Base-by-base conservation (phyloP, 768 basidiomycete genomes). In the Phlegmacium glaucopus region DNA sequence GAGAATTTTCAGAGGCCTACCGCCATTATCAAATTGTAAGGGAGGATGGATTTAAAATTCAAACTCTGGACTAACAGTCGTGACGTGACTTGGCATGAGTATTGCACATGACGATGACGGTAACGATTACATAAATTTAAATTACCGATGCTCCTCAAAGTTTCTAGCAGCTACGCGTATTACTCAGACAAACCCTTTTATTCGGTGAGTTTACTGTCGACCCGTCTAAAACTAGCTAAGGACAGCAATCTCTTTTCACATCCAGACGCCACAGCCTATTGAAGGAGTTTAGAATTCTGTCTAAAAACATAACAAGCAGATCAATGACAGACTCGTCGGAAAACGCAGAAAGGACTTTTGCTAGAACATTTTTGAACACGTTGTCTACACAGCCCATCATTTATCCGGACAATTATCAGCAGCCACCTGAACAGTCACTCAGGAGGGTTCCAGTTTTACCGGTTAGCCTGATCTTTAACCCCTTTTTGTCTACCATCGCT, bases 361-460 rank as follows among this genome's bases (percentile, higher is more conserved):
- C 83, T 36, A 82, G 77, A 57, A 77, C 77, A 3, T 83, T 85
- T 52, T 62, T 81, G 47, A 82, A 80, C 51, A 82, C 79, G 10
- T 60, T 93, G 54, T 73, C 80, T 1, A 69, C 74, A 2, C 85
- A 89, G 62, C 84, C 85, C 18, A 74, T 91, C 47, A 72, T 70
- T 4, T 91, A 82, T 59, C 64, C 71, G 32, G 80, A 91, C 66
- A 83, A 90, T 66, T 90, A 87, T 65, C 85, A 87, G 63, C 83
- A 88, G 43, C 82, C 83, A 0, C 77, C 80, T 0, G 68, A 80
- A 44, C 72, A 82, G 50, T 79, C 78, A 10, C 74, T 90, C 46
- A 87, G 75, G 66, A 83, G 72, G 54, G 72, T 90, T n/a, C 80
- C 85, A 9, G 65, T 87, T 22, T 68, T 91, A 47, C 81, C 80